Percentiles rank a stretch among this genome's conserved stretches.
These are phyloP conservation scores for Blastobotrys arbuscula DNA, from an alignment of 1,139 yeast species.

Conservation along the genomic window DNA sequence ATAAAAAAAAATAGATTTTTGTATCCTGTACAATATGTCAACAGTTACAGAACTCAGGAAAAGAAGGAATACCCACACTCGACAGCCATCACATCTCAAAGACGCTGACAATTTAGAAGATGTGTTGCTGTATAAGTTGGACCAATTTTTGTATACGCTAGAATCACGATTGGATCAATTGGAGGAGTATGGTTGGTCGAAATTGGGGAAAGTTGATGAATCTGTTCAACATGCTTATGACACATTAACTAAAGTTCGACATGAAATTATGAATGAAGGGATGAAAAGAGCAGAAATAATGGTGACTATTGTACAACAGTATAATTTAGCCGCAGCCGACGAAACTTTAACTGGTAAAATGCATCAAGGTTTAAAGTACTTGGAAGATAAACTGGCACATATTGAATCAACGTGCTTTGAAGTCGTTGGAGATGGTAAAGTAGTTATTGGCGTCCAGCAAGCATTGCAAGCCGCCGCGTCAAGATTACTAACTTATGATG, in stretches of 20 bases:
- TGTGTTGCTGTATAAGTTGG: conserved; percentile 24
- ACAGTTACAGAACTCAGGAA: conserved; percentile 10
- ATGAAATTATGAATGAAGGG: conserved; percentile 32
- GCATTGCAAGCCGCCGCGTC: conserved; percentile 45
- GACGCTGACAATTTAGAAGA: conserved; percentile 19
- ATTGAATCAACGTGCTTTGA: conserved; percentile 28
- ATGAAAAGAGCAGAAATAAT: conserved; percentile 31
- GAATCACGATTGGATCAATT: conserved; percentile 30
- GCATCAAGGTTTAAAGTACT: conserved; percentile 25
- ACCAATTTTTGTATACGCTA: conserved; percentile 28
- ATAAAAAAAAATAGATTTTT: not conserved
- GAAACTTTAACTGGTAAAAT: conserved; percentile 15
- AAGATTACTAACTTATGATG: conserved; percentile 70
- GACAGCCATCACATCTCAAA: conserved; percentile 5
- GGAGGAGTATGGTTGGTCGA: conserved; percentile 32
- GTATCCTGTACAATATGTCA: not conserved
- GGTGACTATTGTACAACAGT: conserved; percentile 26
- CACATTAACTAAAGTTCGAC: conserved; percentile 29
- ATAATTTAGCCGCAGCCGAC: conserved; percentile 16
- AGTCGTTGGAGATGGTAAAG: conserved; percentile 14
- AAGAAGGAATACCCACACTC: conserved; percentile 10
- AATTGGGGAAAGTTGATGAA: conserved; percentile 31
- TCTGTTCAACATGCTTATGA: conserved; percentile 29
- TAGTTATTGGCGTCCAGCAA: conserved; percentile 28
- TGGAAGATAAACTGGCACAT: conserved; percentile 32